Evolutionary conservation across 2,329 filamentous ascomycete genomes (phyloP).

Genomic region (Aureobasidium sp.): DNA sequence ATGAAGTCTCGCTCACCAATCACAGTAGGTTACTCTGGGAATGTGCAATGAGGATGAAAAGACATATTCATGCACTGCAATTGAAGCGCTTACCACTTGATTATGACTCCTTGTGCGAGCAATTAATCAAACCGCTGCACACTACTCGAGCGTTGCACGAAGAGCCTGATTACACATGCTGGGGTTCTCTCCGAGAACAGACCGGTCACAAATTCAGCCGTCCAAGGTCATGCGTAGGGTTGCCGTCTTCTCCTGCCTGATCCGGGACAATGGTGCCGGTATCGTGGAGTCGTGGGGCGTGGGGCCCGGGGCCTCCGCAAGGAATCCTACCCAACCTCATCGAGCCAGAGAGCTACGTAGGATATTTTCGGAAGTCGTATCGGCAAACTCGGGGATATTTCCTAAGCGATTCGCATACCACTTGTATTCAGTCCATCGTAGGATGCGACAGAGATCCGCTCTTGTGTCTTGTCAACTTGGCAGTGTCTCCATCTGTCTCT

Average conservation of each 20-base stretch:
- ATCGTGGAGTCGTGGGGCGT: constrained; percentile 9
- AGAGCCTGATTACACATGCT: not conserved
- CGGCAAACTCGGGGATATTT: not conserved
- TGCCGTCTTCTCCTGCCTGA: not conserved
- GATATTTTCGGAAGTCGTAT: not conserved
- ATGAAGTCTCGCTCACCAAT: no score
- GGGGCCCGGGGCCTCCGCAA: constrained; percentile 7
- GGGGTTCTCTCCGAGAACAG: constrained; percentile 7
- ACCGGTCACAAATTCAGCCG: not conserved
- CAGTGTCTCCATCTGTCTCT: not conserved
- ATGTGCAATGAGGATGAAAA: no score
- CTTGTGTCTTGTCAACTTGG: constrained; percentile 6
- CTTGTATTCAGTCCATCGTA: not conserved
- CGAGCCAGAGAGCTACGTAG: not conserved
- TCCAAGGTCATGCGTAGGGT: constrained; percentile 9
- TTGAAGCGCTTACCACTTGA: no score
- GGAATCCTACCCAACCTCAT: constrained; percentile 3
- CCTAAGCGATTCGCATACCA: not conserved
- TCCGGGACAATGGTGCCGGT: not conserved
- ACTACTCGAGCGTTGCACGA: not conserved
- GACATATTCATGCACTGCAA: no score
- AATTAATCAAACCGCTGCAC: not conserved
- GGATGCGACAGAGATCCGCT: not conserved
- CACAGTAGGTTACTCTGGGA: no score
- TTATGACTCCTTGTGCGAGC: no score